These are phyloP conservation scores for Acanthamoeba healyi DNA, from an alignment of 208 protist genomes.

Conservation along the genomic window DNA sequence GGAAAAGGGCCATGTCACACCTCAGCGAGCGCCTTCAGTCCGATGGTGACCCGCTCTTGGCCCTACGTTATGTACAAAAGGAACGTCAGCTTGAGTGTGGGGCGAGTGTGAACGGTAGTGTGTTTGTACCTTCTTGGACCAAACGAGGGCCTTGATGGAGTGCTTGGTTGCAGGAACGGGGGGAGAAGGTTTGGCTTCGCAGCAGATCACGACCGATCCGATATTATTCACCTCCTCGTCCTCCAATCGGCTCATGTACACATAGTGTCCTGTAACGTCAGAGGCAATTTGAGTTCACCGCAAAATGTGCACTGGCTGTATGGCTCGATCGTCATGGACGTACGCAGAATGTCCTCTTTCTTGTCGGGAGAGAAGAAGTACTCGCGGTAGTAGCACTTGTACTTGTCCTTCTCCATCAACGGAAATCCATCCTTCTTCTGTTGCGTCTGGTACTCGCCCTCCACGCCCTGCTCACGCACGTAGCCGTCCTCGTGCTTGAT, in stretches of 20 bases:
- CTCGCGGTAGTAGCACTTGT: slow-evolving; percentile 61
- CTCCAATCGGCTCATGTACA: slow-evolving; percentile 55
- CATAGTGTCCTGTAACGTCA: slow-evolving; percentile 30
- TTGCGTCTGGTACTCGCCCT: slow-evolving; percentile 39
- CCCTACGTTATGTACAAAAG: not conserved
- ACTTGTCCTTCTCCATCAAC: slow-evolving; percentile 41
- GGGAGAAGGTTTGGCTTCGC: slow-evolving; percentile 18
- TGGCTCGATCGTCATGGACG: not conserved
- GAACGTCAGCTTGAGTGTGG: not conserved
- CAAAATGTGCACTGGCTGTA: not conserved
- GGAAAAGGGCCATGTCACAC: not conserved
- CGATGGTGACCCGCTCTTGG: slow-evolving; percentile 36
- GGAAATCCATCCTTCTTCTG: slow-evolving; percentile 46
- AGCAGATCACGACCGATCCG: slow-evolving; percentile 47
- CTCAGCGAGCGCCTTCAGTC: slow-evolving; percentile 9
- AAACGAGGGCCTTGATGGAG: slow-evolving; percentile 57
- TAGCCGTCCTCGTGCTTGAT: slow-evolving; percentile 46
- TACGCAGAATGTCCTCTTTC: slow-evolving; percentile 34
- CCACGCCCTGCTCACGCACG: slow-evolving; percentile 48
- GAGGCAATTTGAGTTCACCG: too few species aligned
- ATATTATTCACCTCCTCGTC: slow-evolving; percentile 71
- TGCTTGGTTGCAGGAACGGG: not conserved
- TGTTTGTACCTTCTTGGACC: not conserved
- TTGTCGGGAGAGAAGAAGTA: slow-evolving; percentile 59
- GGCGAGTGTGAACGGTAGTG: not conserved